phyloP scores from a whole-genome alignment of 2,329 filamentous ascomycete species.

The Fusarium nygamai region DNA sequence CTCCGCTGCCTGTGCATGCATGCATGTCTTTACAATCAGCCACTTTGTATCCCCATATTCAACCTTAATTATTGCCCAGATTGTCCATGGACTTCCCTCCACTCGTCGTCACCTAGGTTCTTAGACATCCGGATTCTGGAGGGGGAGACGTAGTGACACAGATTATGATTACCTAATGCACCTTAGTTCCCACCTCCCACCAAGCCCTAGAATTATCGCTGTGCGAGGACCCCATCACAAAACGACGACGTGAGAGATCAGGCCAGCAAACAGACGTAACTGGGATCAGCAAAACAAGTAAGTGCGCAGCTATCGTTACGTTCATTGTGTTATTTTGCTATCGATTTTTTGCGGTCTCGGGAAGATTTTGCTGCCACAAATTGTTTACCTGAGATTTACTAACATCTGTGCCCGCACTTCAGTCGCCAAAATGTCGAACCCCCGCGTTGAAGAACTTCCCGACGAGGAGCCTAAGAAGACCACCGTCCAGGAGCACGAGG shows the following conservation, averaged over 20 bases:
- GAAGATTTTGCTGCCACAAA: conserved; percentile 33
- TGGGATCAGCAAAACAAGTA: conserved; percentile 50
- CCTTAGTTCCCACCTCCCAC: conserved; percentile 51
- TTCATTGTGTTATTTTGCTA: conserved; percentile 8
- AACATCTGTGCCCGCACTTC: conserved; percentile 45
- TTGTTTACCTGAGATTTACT: conserved; percentile 39
- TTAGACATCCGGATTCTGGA: background rate
- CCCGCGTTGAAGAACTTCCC: conserved; percentile 95
- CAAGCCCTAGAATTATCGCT: conserved; percentile 59
- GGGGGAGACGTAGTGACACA: conserved; percentile 16
- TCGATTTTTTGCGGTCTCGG: conserved; percentile 25
- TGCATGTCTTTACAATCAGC: background rate
- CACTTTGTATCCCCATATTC: background rate
- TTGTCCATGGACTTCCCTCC: background rate
- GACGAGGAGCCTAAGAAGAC: conserved; percentile 90
- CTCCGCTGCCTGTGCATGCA: background rate
- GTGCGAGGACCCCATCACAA: conserved; percentile 53
- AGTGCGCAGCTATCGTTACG: conserved; percentile 43
- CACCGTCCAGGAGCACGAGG: conserved; percentile 78
- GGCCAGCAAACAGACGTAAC: conserved; percentile 46
- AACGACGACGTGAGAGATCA: conserved; percentile 48
- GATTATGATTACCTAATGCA: conserved; percentile 53
- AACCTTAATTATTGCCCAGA: conserved; percentile 7
- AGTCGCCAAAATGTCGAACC: conserved; percentile 86
- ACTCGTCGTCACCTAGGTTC: conserved; percentile 10